Evolutionary conservation across 441 rosid genomes (phyloP), one percentile per base, ranked within the genome.

Genomic region (Cnidoscolus chayamansa): DNA sequence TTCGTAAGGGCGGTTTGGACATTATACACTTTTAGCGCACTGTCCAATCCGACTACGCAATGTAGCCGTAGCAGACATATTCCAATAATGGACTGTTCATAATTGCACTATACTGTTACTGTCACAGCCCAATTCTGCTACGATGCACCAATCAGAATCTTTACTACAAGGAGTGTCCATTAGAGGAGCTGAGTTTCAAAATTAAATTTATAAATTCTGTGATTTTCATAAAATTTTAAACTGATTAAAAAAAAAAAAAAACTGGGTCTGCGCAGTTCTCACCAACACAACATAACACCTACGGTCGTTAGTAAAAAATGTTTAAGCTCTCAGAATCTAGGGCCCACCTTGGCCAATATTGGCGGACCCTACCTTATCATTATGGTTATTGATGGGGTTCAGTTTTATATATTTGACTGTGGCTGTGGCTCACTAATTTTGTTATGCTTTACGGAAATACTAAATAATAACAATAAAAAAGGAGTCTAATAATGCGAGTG

Each of bases 271-370:
- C 40, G 3, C 40, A 30, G 0, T 54, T n/a, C 13, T 35, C 10
- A 16, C 0, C 2, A 53, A 54, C 50, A 5, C 54, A 25, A 54
- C 20, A 35, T 54, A 63, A 64, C n/a, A 43, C 69, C 69, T 63
- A 61, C 54, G 68, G 68, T 25, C 16, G 40, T 7, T 20, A 63
- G 63, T 72, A 55, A 72, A 58, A 58, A 32, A 70, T 60, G 74
- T n/a, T 49, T 3, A 63, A 63, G 20, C 1, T 32, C 6, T 20
- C 7, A 57, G 2, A 12, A 10, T 32, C 37, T 3, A 12, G n/a
- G 68, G 68, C 40, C 68, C 51, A 45, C 47, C 62, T 37, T 15
- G 11, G 30, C 68, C 43, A 60, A 30, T 6, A 49, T 59, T 16
- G 72, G 11, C 20, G 62, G 37, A 25, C 62, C 37, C 16, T 30